phyloP scores from a whole-genome alignment of 2,329 filamentous ascomycete genomes.

The Trichoderma sp. region DNA sequence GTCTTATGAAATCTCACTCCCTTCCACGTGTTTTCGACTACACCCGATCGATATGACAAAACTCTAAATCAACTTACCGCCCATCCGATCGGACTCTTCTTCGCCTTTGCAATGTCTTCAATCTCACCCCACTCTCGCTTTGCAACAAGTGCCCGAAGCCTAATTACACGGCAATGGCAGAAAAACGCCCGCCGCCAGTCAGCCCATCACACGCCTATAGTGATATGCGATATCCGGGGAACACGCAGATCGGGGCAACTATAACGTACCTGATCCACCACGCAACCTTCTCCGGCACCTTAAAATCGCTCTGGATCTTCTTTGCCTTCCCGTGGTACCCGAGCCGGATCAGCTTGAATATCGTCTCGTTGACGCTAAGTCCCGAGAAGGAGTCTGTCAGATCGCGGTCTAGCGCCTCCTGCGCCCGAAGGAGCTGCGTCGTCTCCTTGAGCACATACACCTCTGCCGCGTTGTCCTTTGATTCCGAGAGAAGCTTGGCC shows the following conservation, averaged over 20 bases:
- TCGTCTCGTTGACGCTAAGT: constrained; percentile 85
- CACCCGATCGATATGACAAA: not conserved
- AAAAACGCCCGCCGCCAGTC: constrained; percentile 22
- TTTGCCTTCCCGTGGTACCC: constrained; percentile 84
- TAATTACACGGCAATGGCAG: constrained; percentile 37
- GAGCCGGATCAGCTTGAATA: constrained; percentile 82
- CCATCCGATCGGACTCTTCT: constrained; percentile 95
- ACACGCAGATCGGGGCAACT: not conserved
- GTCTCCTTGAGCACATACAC: constrained; percentile 79
- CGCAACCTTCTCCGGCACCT: constrained; percentile 84
- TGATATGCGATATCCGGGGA: not conserved
- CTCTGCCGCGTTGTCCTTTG: constrained; percentile 77
- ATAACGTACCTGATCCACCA: constrained; percentile 75
- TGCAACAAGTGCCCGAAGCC: constrained; percentile 83
- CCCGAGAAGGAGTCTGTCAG: constrained; percentile 77
- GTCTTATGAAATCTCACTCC: not conserved
- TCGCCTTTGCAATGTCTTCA: constrained; percentile 77
- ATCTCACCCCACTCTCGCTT: constrained; percentile 92
- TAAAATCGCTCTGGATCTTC: constrained; percentile 90
- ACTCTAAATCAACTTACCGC: constrained; percentile 63
- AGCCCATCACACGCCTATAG: not conserved
- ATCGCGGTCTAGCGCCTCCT: constrained; percentile 85
- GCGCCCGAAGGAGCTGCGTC: constrained; percentile 76
- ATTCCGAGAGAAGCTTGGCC: constrained; percentile 79
- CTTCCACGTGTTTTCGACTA: not conserved